phyloP scores from a whole-genome alignment of 2,329 filamentous ascomycete species.

The Colletotrichum abscissum region DNA sequence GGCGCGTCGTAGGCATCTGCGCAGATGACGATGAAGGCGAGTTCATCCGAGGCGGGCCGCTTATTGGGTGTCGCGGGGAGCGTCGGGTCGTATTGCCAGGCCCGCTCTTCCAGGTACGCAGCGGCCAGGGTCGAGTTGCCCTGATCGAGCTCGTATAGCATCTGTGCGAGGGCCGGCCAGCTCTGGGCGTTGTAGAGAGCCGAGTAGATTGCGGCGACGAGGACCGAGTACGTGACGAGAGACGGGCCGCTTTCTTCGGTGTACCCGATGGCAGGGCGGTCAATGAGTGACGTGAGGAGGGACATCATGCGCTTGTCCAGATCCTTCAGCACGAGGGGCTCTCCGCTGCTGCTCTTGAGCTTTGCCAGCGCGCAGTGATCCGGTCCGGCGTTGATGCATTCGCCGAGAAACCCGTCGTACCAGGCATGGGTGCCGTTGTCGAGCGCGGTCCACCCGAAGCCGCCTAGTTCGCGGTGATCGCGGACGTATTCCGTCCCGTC shows the following conservation, averaged over 20 bases:
- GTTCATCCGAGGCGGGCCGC: slow-evolving; percentile 51
- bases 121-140: slow-evolving; percentile 57
- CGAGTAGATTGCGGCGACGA: slow-evolving; percentile 53
- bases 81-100: slow-evolving; percentile 56
- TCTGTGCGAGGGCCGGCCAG: slow-evolving; percentile 55
- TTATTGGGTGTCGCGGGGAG: slow-evolving; percentile 42
- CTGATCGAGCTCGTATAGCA: slow-evolving; percentile 55
- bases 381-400: slow-evolving; percentile 60
- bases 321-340: slow-evolving; percentile 46
- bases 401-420: slow-evolving; percentile 61
- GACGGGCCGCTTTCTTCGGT: slow-evolving; percentile 52
- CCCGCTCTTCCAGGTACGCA: slow-evolving; percentile 47
- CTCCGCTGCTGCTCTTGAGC: slow-evolving; percentile 39
- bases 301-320: slow-evolving; percentile 53
- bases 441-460: slow-evolving; percentile 59
- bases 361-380: slow-evolving; percentile 57
- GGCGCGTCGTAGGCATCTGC: slow-evolving; percentile 58
- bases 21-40: slow-evolving; percentile 56
- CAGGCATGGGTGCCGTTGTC: slow-evolving; percentile 62
- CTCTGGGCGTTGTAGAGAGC: slow-evolving; percentile 55
- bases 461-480: slow-evolving; percentile 57
- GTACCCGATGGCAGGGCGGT: slow-evolving; percentile 53
- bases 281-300: slow-evolving; percentile 50
- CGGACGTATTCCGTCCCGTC: slow-evolving; percentile 61
- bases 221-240: slow-evolving; percentile 56